Evolutionary conservation across 805 yeast species (phyloP).

Genomic region (Candida boidinii): DNA sequence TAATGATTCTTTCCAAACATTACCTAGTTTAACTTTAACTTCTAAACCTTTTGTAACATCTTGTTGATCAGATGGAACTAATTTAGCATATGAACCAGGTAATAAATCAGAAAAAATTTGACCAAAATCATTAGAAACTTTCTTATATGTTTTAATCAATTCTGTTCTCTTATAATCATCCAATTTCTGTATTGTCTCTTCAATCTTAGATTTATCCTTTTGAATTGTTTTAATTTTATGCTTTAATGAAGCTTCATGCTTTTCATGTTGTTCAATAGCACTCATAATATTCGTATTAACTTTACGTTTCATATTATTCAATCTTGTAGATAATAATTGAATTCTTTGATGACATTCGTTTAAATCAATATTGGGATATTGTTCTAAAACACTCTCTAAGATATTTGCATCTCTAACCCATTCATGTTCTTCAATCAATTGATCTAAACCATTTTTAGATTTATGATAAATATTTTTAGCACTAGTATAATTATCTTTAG

Average conservation of each 20-base stretch:
- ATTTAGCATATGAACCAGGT: slow-evolving; percentile 84
- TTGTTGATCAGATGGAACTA: slow-evolving; percentile 71
- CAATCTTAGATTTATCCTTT: slow-evolving; percentile 82
- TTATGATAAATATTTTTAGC: slow-evolving; percentile 18
- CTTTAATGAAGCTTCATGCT: slow-evolving; percentile 69
- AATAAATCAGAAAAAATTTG: slow-evolving; percentile 78
- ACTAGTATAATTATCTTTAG: slow-evolving; percentile 38
- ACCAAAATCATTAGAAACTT: slow-evolving; percentile 86
- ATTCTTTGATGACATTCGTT: slow-evolving; percentile 54
- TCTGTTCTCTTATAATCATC: slow-evolving; percentile 83
- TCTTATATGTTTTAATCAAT: slow-evolving; percentile 73
- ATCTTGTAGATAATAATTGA: slow-evolving; percentile 45
- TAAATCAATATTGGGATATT: slow-evolving; percentile 55
- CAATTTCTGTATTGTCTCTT: slow-evolving; percentile 74
- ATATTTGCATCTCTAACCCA: slow-evolving; percentile 69
- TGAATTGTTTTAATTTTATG: slow-evolving; percentile 81
- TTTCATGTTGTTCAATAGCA: slow-evolving; percentile 86
- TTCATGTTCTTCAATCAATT: slow-evolving; percentile 44
- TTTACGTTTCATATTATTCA: slow-evolving; percentile 64
- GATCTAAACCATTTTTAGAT: slow-evolving; percentile 31
- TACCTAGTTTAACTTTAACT: slow-evolving; percentile 83
- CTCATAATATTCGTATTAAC: slow-evolving; percentile 84
- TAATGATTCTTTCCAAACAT: slow-evolving; percentile 91
- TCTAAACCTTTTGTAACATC: slow-evolving; percentile 88
- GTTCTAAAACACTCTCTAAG: slow-evolving; percentile 46